Base-by-base conservation (phyloP, 768 basidiomycete species). In the Asterophora lycoperdoides region DNA sequence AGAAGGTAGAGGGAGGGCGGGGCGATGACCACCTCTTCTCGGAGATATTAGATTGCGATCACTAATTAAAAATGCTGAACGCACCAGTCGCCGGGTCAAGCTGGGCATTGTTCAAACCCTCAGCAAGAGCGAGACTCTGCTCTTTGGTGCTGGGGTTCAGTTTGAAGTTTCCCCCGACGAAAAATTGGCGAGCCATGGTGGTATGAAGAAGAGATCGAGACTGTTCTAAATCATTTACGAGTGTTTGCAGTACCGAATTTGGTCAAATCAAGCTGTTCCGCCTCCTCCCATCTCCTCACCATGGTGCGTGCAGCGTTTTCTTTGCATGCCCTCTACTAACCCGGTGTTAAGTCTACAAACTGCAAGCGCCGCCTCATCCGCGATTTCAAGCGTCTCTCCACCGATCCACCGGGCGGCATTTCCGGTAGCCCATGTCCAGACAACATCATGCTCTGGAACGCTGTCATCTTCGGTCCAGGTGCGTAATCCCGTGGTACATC, bases 391-490 rank as follows among this genome's bases (percentile, higher is more conserved):
- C 80, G 92, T 19, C 79, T 99, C 37, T 91, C 92, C 39, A 85
- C 84, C 18, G 96, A 98, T 63, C 94, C 95, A 4, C 96, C 96
- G 0, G 86, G 89, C 45, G 96, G 96, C 5, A 93, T 99, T 57
- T 94, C 92, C 4, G 96, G 95, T 11, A 94, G 92, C 60, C 95
- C 96, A 63, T 93, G 92, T 63, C 86, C 92, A 2, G 96, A 98
- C 65, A 98, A 98, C 66, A 96, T 99, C 68, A 96, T 98, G 93
- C 78, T 97, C 13, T 99, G 96, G 96, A 99, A 99, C 61, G 96
- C 96, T 1, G 96, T 99, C 49, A 99, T 99, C 54, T 98, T 99
- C 63, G 96, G 96, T 2, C 96, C 96, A 68, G 87, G 95, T 93
- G 51, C 61, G 86, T 70, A 13, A 14, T 13, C n/a, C 9, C 23